phyloP scores from a whole-genome alignment of 768 basidiomycete genomes.

The Tylopilus plumbeoviolaceoides region DNA sequence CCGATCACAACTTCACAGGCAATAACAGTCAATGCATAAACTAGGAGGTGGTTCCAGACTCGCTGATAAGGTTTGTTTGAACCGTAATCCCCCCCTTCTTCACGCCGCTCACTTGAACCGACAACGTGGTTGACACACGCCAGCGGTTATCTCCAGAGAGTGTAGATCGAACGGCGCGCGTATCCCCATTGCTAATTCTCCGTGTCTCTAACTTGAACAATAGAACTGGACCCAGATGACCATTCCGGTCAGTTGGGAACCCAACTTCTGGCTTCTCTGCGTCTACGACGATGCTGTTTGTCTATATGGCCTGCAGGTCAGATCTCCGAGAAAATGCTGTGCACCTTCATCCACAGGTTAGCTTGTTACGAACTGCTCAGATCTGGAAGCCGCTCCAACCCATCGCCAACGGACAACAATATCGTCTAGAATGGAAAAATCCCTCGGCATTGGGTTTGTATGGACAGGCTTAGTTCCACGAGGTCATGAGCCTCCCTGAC shows the following conservation, averaged over 20 bases:
- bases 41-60: neutral
- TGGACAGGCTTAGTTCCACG: conserved; percentile 15
- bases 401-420: conserved; percentile 10
- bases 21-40: neutral
- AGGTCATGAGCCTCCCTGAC: conserved; percentile 14
- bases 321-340: conserved; percentile 5
- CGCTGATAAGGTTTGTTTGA: conserved; percentile 1
- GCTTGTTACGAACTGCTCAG: conserved; percentile 1
- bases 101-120: conserved; percentile 3
- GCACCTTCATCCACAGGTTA: neutral
- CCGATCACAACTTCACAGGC: neutral
- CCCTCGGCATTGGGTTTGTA: neutral
- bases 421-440: conserved; percentile 21
- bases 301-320: neutral
- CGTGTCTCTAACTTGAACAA: neutral
- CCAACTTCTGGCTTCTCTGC: neutral
- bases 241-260: neutral
- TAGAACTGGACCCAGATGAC: neutral
- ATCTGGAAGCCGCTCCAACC: conserved; percentile 9
- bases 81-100: neutral
- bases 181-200: neutral
- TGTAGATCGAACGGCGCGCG: conserved; percentile 2
- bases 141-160: conserved; percentile 12
- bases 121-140: conserved; percentile 17
- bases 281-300: neutral